Conservation (phyloP, 768 basidiomycete genomes). For the Termitomyces sp. region DNA sequence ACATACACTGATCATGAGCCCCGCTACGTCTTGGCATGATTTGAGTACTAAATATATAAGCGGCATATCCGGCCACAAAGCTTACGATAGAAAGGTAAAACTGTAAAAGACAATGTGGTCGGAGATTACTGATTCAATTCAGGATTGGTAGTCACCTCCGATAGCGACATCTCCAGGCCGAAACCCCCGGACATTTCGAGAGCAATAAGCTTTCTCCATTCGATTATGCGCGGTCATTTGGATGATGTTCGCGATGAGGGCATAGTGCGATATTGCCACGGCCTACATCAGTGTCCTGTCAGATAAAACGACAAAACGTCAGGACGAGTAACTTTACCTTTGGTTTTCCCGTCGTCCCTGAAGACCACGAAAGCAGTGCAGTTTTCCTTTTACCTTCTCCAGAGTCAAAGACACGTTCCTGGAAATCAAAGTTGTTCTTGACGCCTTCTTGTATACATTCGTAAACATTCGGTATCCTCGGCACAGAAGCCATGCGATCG, state of each 20-base stretch:
- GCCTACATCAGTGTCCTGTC: constrained; percentile 26
- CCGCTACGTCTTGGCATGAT: constrained; percentile 25
- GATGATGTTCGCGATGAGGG: constrained; percentile 49
- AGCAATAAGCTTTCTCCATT: constrained; percentile 16
- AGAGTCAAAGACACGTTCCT: constrained; percentile 34
- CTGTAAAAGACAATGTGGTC: constrained; percentile 15
- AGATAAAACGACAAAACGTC: constrained; percentile 2
- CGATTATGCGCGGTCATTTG: constrained; percentile 41
- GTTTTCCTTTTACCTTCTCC: constrained; percentile 57
- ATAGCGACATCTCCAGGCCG: constrained; percentile 45
- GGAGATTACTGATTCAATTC: constrained; percentile 4
- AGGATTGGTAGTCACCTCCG: constrained; percentile 20
- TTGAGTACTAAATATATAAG: constrained; percentile 13
- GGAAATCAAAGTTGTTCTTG: constrained; percentile 22
- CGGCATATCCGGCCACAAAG: constrained; percentile 26
- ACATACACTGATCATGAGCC: constrained; percentile 49
- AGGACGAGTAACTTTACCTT: constrained; percentile 32
- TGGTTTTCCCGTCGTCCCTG: constrained; percentile 63
- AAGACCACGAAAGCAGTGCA: constrained; percentile 60
- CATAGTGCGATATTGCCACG: constrained; percentile 47
- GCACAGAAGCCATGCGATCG: constrained; percentile 15
- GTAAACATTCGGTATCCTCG: constrained; percentile 15
- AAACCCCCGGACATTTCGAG: constrained; percentile 27
- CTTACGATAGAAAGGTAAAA: constrained; percentile 40
- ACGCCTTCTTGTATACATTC: constrained; percentile 22